Evolutionary conservation across 73 alveolate genomes (phyloP), one percentile per base, ranked within the genome.

Genomic region (Paramecium biaurelia): DNA sequence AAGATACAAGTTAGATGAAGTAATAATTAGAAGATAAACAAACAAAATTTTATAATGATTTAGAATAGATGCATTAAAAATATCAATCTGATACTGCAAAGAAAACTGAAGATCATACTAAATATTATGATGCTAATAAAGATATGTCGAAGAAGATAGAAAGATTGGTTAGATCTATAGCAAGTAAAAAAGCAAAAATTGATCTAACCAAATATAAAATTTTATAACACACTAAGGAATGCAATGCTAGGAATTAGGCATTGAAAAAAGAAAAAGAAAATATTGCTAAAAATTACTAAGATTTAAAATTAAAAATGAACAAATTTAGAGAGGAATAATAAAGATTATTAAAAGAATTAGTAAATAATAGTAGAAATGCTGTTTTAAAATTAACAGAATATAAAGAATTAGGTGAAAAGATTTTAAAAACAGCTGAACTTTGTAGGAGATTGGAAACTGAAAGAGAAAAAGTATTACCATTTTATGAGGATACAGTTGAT

Each of bases 381-480:
- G 96, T 95, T 93, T 95, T 97, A 58, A 97, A 96, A 67, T 97
- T 98, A 74, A 97, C 95, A 59, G 98, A 96, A 53, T 97, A 97
- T 89, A 96, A 96, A 32, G 97, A 97, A 49, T 92, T 98, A 35
- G 99, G 99, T 2, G 99, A 96, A 93, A 98, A 96, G 93, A 97
- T 98, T 20, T 93, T 98, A 41, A 98, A 98, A 93, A 95, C 98
- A 32, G 99, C 99, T n/a, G 99, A 98, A 93, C 95, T 98, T 28
- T 97, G 99, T 82, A 94, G 99, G 70, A 96, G 98, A 89, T 96
- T 98, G 32, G 99, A 98, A 93, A 98, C 99, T 42, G 99, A 98
- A 85, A 97, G 95, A 89, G 99, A 98, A 93, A 98, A 98, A 92
- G 99, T 98, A 12, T 93, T 98, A n/a, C 99, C 99, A 11, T 98